Evolutionary conservation across 2,329 filamentous ascomycete genomes (phyloP).

Genomic region (Diaporthe ilicicola): DNA sequence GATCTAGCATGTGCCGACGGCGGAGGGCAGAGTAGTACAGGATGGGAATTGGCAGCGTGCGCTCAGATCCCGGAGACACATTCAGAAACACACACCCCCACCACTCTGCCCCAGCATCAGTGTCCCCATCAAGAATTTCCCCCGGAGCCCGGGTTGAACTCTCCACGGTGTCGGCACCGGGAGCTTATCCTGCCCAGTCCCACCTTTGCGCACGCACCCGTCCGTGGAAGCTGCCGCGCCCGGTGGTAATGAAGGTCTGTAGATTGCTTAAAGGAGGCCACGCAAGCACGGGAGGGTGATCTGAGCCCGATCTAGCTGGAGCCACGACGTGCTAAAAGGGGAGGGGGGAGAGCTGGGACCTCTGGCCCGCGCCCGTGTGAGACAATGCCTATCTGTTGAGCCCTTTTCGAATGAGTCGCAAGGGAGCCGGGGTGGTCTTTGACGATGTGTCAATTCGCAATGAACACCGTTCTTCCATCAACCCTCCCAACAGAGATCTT

Average conservation of each 20-base stretch:
- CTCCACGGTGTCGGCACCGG: slow-evolving; percentile 11
- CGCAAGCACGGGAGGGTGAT: neutral
- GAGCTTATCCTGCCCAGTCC: slow-evolving; percentile 10
- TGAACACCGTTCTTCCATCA: slow-evolving; percentile 9
- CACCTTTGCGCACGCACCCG: neutral
- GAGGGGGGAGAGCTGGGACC: too few species aligned
- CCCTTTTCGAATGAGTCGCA: slow-evolving; percentile 12
- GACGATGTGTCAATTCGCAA: slow-evolving; percentile 18
- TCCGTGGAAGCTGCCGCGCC: neutral
- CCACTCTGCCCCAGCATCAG: neutral
- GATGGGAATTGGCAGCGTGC: neutral
- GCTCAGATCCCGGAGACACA: neutral
- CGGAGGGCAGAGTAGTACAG: neutral
- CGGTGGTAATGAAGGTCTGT: neutral
- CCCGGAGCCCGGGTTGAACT: slow-evolving; percentile 14
- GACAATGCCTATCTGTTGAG: slow-evolving; percentile 13
- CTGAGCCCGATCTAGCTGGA: slow-evolving; percentile 21
- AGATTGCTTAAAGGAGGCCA: neutral
- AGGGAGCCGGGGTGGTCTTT: slow-evolving; percentile 17
- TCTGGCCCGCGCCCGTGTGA: neutral
- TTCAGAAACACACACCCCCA: neutral
- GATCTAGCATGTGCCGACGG: neutral
- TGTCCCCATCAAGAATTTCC: neutral
- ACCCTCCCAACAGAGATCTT: neutral
- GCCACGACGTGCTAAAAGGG: slow-evolving; percentile 2